phyloP scores from a whole-genome alignment of 768 basidiomycete genomes.

The Rhizopogon vulgaris region DNA sequence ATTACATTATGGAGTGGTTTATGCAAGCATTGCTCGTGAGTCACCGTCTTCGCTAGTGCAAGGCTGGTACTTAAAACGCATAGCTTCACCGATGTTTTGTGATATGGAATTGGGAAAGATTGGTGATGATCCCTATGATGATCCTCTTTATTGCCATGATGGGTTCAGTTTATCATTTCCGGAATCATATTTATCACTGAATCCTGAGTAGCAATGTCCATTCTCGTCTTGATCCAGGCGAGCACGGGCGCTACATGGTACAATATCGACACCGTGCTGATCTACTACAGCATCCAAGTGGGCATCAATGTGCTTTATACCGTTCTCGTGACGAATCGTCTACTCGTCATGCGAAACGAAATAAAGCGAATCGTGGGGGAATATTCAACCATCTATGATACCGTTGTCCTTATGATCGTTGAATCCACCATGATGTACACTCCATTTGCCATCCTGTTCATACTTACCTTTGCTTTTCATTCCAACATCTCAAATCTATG shows the following conservation, averaged over 20 bases:
- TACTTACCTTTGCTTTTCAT: constrained; percentile 22
- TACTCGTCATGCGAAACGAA: constrained; percentile 16
- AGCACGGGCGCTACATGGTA: constrained; percentile 13
- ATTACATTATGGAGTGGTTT: constrained; percentile 25
- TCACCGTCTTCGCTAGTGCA: neutral
- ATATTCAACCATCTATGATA: constrained; percentile 19
- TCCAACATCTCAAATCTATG: constrained; percentile 24
- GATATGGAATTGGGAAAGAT: constrained; percentile 12
- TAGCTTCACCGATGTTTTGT: constrained; percentile 9
- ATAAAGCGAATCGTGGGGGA: constrained; percentile 9
- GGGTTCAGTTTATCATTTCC: constrained; percentile 2
- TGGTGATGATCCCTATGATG: constrained; percentile 12
- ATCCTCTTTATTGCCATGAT: constrained; percentile 9
- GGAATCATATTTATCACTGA: neutral
- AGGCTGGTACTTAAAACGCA: neutral
- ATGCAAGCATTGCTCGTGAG: constrained; percentile 19
- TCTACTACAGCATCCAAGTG: constrained; percentile 25
- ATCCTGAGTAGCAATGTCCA: constrained; percentile 8
- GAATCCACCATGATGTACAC: constrained; percentile 30
- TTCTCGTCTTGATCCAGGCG: constrained; percentile 12
- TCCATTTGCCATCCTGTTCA: constrained; percentile 21
- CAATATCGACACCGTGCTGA: constrained; percentile 17
- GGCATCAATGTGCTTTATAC: constrained; percentile 27
- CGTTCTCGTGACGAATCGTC: constrained; percentile 22
- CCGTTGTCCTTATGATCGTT: constrained; percentile 26